Base-by-base conservation (phyloP, 2,329 filamentous ascomycete genomes). In the Neonectria magnoliae region DNA sequence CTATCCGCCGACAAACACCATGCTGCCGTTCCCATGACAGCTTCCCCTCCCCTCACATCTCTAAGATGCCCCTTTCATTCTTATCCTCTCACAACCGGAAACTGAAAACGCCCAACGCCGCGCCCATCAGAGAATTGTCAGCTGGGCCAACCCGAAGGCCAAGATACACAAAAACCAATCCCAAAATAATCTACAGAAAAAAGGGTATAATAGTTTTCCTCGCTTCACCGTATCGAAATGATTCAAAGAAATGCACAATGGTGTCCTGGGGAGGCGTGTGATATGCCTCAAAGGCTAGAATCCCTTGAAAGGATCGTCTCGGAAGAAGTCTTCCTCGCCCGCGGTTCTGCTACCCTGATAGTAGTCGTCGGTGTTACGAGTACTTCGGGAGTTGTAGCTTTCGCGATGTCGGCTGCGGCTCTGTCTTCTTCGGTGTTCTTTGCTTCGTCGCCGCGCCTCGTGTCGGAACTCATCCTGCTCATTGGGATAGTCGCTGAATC, bases 261-360 rank as follows among this genome's bases (percentile, higher is more conserved):
- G 50, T 29, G 42, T 57, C 66, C 59, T 10, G 53, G 57, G 62
- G 55, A 53, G 25, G 10, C 22, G 44, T 68, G 22, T 20, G 51
- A 25, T 47, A 41, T 36, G 10, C n/a, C 47, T 33, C 45, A 42
- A n/a, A 50, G 50, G 38, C 78, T 74, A 90, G 70, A 90, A 90
- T 4, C 87, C 87, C 69, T 81, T 83, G 69, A 90, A 90, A 1
- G 88, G 88, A 66, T 91, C 88, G 25, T 89, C 85, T 41, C 84
- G 80, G 73, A 84, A 83, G 71, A 82, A 87, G 61, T 90, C 87
- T 62, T 90, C 87, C 65, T 88, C 85, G 16, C 80, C 78, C 10
- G 80, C 77, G 7, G 80, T 82, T 62, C 81, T 80, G 59, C 81
- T 85, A 20, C 82, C 83, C 4, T 80, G 74, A 67, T 84, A 83